Base-by-base conservation (phyloP, 2,329 filamentous ascomycete genomes). In the Amesomyces nigricolor region DNA sequence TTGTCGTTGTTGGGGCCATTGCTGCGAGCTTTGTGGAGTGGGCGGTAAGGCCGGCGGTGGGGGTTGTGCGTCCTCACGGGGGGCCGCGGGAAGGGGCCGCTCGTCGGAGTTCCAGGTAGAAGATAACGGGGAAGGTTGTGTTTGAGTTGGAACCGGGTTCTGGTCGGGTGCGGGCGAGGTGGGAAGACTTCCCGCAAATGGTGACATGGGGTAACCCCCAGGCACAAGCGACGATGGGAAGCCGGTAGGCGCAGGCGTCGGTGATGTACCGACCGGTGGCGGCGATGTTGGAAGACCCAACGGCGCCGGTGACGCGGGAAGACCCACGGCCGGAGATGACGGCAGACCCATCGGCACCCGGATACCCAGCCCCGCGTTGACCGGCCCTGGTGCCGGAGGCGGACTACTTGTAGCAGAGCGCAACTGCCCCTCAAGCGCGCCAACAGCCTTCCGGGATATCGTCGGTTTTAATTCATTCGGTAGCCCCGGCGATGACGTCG, bases 401-500 rank as follows among this genome's bases (percentile, higher is more conserved):
- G 57, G 57, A 32, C 11, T 63, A 47, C 60, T 64, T 49, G 59
- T 61, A 6, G 49, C 60, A 11, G 61, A 60, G 13, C 60, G 62
- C 14, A 66, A 40, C 49, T 61, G 55, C n/a, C 14, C 38, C 11
- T 57, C 58, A 2, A 58, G n/a, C 17, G 53, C 51, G 17, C 45
- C 58, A 29, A 59, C 45, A 22, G 39, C 43, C 30, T 58, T 62
- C 6, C 51, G 56, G 1, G 47, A 16, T 4, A 54, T 42, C n/a
- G 48, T 38, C 5, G 57, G 51, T 14, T 58, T 58, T 7, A 57
- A 37, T 13, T 62, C 62, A 13, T 38, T 54, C 9, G 62, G 65
- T 10, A 72, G 68, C 40, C 74, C 72, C 2, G 74, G 71, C 3
- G 75, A 77, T 3, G 74, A 71, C 10, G 72, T 73, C 6, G 75